Conservation (phyloP, 257 asterid genomes). For the Gentiana dahurica region DNA sequence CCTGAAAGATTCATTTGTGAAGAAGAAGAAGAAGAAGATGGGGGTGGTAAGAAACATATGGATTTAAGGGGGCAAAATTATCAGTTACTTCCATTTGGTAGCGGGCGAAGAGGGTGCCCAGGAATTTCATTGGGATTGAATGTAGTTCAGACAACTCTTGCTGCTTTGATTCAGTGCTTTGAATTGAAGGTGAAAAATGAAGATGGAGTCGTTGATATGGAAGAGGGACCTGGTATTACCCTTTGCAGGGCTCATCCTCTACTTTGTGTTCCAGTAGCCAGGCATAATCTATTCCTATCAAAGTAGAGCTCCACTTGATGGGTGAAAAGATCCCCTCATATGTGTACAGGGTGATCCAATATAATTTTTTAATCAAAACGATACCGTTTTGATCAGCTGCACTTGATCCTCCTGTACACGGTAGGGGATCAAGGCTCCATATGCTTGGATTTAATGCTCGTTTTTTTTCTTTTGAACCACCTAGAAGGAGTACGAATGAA, state of each 20-base stretch:
- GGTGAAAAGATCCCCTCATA: no score
- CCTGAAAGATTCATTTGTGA: conserved; percentile 39
- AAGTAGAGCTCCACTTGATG: no score
- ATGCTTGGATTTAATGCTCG: no score
- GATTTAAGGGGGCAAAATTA: conserved; percentile 72
- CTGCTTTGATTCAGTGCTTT: conserved; percentile 57
- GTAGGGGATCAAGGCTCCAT: no score
- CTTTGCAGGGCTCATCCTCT: conserved; percentile 59
- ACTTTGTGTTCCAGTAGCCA: conserved; percentile 25
- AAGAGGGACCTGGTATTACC: conserved; percentile 51
- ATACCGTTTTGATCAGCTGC: no score
- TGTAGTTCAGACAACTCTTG: conserved; percentile 53
- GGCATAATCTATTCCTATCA: no score
- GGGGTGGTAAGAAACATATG: conserved; percentile 27
- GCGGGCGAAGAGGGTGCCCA: conserved; percentile 63
- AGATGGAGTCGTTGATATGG: conserved; percentile 32
- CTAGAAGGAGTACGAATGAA: no score
- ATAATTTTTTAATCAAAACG: no score
- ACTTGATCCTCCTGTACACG: no score
- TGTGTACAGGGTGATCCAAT: no score
- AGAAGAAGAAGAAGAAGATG: conserved; percentile 11
- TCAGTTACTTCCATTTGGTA: conserved; percentile 60
- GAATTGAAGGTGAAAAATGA: conserved; percentile 35
- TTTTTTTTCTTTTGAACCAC: no score
- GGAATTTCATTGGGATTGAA: conserved; percentile 53